Evolutionary conservation across 148 eudicot species (phyloP), one percentile per base, ranked within the genome.

Genomic region (Silene latifolia): DNA sequence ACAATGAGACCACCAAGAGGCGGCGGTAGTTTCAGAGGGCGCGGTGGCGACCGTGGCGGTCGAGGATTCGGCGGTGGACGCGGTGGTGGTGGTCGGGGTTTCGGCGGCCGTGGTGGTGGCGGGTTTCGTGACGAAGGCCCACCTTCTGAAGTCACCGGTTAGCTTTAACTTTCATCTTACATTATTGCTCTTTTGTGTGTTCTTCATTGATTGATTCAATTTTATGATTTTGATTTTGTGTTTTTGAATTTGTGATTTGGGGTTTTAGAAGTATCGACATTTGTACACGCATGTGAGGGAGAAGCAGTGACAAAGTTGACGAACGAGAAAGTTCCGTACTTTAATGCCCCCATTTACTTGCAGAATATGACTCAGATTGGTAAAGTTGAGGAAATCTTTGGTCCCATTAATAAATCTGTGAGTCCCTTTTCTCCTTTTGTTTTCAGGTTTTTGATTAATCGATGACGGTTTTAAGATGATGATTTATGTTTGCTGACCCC

Each of bases 271-370:
- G 83, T 93, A 69, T 78, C 97, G 27, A 21, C 91, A 23, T 93
- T 93, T 82, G 69, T 93, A 58, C 92, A 93, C 74, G 98, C 91
- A 25, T 84, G 88, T 44, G 98, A 93, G 69, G 98, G 97, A 29
- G 98, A 93, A 58, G 98, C 98, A 54, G 97, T 93, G 44, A 86
- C 94, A 1, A 93, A 91, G 87, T 90, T 95, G 46, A 90, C 97
- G 0, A 79, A 95, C 53, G 97, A 95, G 86, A 95, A 95, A 77
- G 80, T 95, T 44, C 98, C 98, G 0, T 89, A 82, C 84, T 95
- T 95, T 29, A 95, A 95, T 82, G 96, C 98, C 5, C 89, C 92
- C 0, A 92, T 95, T 76, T 95, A 90, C 84, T 87, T 95, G 72
- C 88, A 95, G 82, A 95, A 95, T 82, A 93, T 80, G 84, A 91